These are phyloP conservation scores for Lachnellula arida DNA, from an alignment of 2,329 filamentous ascomycete species.

Conservation along the genomic window DNA sequence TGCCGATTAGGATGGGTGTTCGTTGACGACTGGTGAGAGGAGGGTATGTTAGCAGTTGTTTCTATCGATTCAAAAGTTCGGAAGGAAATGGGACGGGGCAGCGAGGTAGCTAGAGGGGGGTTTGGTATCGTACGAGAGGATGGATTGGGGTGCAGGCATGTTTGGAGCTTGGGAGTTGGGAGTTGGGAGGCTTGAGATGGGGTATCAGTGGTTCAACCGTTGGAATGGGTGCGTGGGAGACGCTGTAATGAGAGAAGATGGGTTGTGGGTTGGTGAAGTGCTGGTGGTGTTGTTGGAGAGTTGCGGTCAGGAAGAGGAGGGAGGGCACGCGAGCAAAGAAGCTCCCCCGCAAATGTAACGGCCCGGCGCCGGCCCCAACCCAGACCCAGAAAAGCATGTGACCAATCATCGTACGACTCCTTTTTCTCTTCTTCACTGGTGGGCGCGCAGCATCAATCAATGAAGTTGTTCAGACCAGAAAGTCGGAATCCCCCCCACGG, in stretches of 20 bases:
- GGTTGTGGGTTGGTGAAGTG: background rate
- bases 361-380: background rate
- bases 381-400: background rate
- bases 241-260: background rate
- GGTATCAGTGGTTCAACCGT: background rate
- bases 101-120: background rate
- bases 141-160: slow-evolving; percentile 16
- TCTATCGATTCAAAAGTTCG: background rate
- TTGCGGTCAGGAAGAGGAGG: background rate
- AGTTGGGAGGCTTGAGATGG: background rate
- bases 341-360: background rate
- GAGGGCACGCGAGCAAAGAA: background rate
- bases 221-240: background rate
- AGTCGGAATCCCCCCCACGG: background rate
- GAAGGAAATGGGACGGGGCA: background rate
- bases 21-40: slow-evolving; percentile 19
- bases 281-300: slow-evolving; percentile 3
- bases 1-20: slow-evolving; percentile 25
- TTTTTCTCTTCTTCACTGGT: background rate
- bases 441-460: background rate
- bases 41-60: background rate
- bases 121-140: slow-evolving; percentile 15
- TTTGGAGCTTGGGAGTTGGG: background rate
- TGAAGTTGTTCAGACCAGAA: background rate
- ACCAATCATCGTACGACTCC: too few species aligned